Evolutionary conservation across 1,284 basidiomycete genomes (phyloP), one percentile per base, ranked within the genome.

Genomic region (Pseudozyma flocculosa): DNA sequence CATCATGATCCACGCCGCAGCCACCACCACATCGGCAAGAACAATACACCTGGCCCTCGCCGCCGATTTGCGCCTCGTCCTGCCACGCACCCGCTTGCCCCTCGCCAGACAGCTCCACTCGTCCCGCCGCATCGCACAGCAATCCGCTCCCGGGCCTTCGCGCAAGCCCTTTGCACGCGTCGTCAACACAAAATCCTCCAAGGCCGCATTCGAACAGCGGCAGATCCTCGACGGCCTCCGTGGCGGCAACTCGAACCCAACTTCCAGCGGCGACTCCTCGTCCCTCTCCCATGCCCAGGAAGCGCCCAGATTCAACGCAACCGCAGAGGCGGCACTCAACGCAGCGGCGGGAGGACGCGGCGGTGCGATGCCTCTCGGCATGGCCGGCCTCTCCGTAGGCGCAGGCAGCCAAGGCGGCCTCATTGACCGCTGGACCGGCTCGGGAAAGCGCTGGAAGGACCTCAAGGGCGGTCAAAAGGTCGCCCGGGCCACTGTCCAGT

Each of bases 381-480:
- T 60, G 50, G 54, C 48, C 8, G 58, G 54, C 11, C 48, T 65
- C 1, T 56, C 61, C 4, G 51, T 32, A 7, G 54, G 48, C 1
- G 54, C 49, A 11, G 46, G 50, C 0, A 54, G 50, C 17, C 34
- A 43, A 32, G 50, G 57, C 0, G 55, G 54, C 2, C 21, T 53
- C 26, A 52, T 68, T 19, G 67, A 68, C 39, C 54, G 46, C 50
- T 60, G 58, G 43, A 66, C 50, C 5, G 70, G 64, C 10, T 48
- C 57, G 38, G 70, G 81, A 73, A 79, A 76, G 56, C 60, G 66
- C 64, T 95, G 92, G 92, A 85, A 85, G 23, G 87, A 95, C 69
- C 80, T 95, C 44, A 87, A 84, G 57, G 82, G 87, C 2, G 82
- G 85, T 29, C 90, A 90, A 45, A 95, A 94, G 82, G 90, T 89